These are phyloP conservation scores for Microascus cirrosus DNA, from an alignment of 2,329 filamentous ascomycete genomes.

Conservation along the genomic window DNA sequence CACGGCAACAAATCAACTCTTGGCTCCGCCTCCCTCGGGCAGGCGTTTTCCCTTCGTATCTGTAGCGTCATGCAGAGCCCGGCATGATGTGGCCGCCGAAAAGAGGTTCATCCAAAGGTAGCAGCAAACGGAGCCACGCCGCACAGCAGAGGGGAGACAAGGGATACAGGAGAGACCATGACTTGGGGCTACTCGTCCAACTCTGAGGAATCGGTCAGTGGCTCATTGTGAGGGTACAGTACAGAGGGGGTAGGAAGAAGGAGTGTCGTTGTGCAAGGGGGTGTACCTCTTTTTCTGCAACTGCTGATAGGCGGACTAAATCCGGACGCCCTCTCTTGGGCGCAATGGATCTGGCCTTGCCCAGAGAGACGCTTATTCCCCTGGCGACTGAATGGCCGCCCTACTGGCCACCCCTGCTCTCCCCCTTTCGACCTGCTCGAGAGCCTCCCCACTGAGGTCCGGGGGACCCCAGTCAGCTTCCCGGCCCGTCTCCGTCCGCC, in stretches of 20 bases:
- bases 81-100: background rate
- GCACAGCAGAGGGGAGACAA: background rate
- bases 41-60: background rate
- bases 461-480: background rate
- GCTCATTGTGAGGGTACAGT: background rate
- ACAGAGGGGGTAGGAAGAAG: background rate
- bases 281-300: background rate
- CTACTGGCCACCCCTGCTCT: background rate
- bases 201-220: background rate
- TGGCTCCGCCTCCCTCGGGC: background rate
- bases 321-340: background rate
- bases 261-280: background rate
- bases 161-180: background rate
- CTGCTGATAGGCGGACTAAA: background rate
- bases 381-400: background rate
- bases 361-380: background rate
- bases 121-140: background rate
- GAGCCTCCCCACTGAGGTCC: background rate
- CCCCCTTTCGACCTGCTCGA: background rate
- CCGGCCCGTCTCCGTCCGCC: background rate
- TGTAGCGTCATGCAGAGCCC: background rate
- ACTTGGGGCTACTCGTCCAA: background rate
- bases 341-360: background rate
- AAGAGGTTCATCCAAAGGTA: background rate
- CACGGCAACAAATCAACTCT: background rate